Evolutionary conservation across 2,329 filamentous ascomycete species (phyloP).

Genomic region (Cladophialophora bantiana): DNA sequence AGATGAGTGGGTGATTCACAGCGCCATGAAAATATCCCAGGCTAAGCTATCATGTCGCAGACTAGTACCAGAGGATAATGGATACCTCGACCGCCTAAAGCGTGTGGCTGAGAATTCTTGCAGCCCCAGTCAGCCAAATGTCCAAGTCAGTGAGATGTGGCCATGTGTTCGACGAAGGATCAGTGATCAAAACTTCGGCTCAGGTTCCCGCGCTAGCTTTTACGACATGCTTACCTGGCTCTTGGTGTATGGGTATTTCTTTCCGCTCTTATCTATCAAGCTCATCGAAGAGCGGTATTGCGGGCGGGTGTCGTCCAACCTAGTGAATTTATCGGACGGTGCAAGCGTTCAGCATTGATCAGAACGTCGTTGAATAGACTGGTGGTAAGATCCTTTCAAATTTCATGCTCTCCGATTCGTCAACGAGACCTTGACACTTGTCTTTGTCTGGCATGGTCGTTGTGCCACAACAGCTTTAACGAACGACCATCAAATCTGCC

Average conservation of each 20-base stretch:
- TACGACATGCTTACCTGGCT: background rate
- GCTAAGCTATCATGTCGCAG: background rate
- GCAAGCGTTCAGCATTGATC: background rate
- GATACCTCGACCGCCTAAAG: no score
- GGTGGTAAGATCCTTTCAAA: background rate
- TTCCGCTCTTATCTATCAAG: background rate
- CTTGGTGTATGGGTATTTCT: background rate
- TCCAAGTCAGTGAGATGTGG: background rate
- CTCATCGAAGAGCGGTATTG: background rate
- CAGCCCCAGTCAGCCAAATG: background rate
- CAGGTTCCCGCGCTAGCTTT: background rate
- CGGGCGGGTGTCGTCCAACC: background rate
- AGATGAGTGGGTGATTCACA: background rate
- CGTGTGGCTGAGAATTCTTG: no score
- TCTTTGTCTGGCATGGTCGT: background rate
- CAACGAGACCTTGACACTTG: background rate
- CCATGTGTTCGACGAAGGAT: background rate
- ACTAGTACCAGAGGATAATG: background rate
- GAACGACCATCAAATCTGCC: constrained; percentile 3
- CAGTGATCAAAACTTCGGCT: background rate
- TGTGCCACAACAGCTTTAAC: background rate
- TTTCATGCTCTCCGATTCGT: background rate
- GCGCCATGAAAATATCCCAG: no score
- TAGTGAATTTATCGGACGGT: background rate
- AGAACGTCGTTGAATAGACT: background rate